These are phyloP conservation scores for Nissolia schottii DNA, from an alignment of 306 rosid species.

Conservation along the genomic window DNA sequence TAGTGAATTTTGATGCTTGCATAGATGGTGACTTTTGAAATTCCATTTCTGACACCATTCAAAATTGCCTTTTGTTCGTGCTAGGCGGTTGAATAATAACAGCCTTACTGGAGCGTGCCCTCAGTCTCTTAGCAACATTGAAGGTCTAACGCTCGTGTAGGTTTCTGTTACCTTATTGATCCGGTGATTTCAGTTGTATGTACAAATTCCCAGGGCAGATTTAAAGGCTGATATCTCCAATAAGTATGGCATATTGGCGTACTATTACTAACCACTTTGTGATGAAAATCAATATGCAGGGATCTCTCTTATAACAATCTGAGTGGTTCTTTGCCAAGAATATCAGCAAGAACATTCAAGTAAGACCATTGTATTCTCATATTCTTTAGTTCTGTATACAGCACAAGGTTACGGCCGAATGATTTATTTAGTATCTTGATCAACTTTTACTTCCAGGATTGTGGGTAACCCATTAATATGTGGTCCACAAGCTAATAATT, in stretches of 20 bases:
- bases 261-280: constrained; percentile 6
- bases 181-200: constrained; percentile 4
- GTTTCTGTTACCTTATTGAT: constrained; percentile 31
- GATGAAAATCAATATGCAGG: constrained; percentile 45
- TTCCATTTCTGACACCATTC: constrained; percentile 21
- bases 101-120: constrained; percentile 91
- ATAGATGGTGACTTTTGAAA: not conserved
- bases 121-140: constrained; percentile 61
- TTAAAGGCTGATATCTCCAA: not conserved
- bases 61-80: constrained; percentile 26
- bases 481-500: constrained; percentile 70
- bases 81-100: constrained; percentile 93
- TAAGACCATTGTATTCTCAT: constrained; percentile 32
- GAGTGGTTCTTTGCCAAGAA: constrained; percentile 81
- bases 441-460: constrained; percentile 47
- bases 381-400: not conserved
- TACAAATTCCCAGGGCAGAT: not conserved
- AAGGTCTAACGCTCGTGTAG: constrained; percentile 89
- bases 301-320: constrained; percentile 93
- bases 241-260: not conserved
- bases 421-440: not conserved
- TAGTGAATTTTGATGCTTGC: constrained; percentile 16
- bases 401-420: no score
- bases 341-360: constrained; percentile 95
- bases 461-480: constrained; percentile 89